Percentiles rank a stretch among this genome's conserved stretches.
Evolutionary conservation across 1,139 yeast genomes (phyloP).

Genomic region (Geotrichum australiense): DNA sequence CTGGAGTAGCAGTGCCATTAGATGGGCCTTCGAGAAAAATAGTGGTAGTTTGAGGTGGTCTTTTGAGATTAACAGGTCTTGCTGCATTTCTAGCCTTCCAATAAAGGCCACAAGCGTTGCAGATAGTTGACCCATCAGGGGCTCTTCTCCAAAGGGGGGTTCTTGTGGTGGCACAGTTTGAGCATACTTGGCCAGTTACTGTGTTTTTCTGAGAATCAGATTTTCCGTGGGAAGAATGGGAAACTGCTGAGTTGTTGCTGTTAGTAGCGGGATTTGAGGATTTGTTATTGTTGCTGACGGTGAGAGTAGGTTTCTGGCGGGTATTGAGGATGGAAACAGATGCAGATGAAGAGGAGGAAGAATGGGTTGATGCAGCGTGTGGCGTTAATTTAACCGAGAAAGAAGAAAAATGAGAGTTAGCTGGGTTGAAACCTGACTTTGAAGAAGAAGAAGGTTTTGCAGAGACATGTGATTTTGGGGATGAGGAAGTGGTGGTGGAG

Average conservation of each 20-base stretch:
- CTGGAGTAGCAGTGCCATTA: not conserved
- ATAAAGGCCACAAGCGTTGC: conserved; percentile 64
- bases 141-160: conserved; percentile 69
- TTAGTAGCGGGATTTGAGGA: too few relatives aligned
- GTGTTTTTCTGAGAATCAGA: conserved; percentile 3
- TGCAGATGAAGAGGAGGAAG: conserved; percentile 4
- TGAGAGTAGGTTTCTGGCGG: conserved; percentile 12
- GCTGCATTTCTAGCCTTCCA: conserved; percentile 38
- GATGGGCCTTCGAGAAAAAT: conserved; percentile 12
- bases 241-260: too few relatives aligned
- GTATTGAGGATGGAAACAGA: conserved; percentile 8
- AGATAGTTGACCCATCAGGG: conserved; percentile 56
- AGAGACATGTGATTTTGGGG: not conserved
- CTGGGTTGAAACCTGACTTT: not conserved
- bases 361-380: not conserved
- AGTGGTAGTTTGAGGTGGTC: conserved; percentile 43
- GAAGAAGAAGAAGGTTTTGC: conserved; percentile 5
- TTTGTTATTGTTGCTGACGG: conserved; percentile 6
- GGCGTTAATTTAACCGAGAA: conserved; percentile 12
- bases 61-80: conserved; percentile 54
- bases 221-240: not conserved
- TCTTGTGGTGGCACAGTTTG: conserved; percentile 61
- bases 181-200: conserved; percentile 42
- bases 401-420: conserved; percentile 8
- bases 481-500: not conserved